Evolutionary conservation across 768 basidiomycete genomes (phyloP).

Genomic region (Peribolospora kevripleyi): DNA sequence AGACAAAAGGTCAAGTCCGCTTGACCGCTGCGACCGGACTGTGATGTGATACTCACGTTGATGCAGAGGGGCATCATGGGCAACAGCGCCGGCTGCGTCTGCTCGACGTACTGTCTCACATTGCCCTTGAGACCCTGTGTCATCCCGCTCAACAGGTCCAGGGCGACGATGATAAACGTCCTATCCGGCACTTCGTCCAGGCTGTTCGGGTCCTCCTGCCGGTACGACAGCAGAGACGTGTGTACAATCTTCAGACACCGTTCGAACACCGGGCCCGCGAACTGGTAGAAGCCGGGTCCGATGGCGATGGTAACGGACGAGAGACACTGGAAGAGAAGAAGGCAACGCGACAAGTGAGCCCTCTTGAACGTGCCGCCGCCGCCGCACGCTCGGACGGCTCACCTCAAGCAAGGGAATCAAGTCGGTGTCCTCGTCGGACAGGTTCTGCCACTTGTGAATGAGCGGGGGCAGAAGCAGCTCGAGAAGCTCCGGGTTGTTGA

Average conservation of each 20-base stretch:
- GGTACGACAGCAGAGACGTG: constrained; percentile 55
- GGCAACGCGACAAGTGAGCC: not conserved
- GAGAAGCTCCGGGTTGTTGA: constrained; percentile 52
- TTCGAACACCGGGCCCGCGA: constrained; percentile 74
- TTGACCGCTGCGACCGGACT: too few relatives aligned
- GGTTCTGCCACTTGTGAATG: constrained; percentile 63
- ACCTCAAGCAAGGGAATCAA: constrained; percentile 90
- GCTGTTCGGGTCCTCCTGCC: constrained; percentile 61
- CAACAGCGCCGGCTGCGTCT: constrained; percentile 51
- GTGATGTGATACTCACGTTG: constrained; percentile 25
- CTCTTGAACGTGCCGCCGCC: not conserved
- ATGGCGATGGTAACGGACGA: constrained; percentile 95
- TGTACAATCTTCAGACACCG: constrained; percentile 73
- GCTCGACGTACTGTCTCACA: constrained; percentile 46
- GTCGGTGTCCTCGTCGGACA: constrained; percentile 76
- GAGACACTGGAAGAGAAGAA: constrained; percentile 43
- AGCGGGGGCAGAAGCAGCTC: constrained; percentile 93
- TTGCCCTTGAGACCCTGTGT: constrained; percentile 73
- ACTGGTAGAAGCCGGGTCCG: constrained; percentile 63
- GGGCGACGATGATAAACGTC: constrained; percentile 87
- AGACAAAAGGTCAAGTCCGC: not conserved
- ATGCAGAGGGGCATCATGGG: constrained; percentile 63
- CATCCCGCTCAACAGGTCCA: constrained; percentile 87
- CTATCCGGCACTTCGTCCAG: constrained; percentile 75
- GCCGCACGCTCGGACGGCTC: constrained; percentile 8